Evolutionary conservation across 352 stramenopile species (phyloP).

Genomic region (Globisporangium megalacanthum): DNA sequence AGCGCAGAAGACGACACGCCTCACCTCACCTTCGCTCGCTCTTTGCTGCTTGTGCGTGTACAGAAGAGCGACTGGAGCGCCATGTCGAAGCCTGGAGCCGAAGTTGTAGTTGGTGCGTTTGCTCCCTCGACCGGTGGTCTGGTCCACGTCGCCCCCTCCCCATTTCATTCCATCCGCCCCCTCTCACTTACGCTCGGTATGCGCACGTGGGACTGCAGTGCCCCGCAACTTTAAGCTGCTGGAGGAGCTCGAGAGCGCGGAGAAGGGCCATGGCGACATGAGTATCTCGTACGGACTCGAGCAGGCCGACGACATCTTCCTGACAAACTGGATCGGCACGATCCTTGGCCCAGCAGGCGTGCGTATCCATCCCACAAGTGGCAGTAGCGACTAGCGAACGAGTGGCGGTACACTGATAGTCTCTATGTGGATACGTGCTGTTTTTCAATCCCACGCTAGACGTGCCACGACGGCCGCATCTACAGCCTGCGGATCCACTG

Average conservation of each 20-base stretch:
- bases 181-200: background rate
- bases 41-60: too few relatives aligned
- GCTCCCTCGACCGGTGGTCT: background rate
- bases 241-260: slow-evolving; percentile 89
- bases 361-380: slow-evolving; percentile 21
- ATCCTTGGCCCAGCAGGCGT: slow-evolving; percentile 96
- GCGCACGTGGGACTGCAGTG: slow-evolving; percentile 28
- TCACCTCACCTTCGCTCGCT: too few relatives aligned
- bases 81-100: slow-evolving; percentile 73
- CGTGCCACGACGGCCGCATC: slow-evolving; percentile 93
- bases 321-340: slow-evolving; percentile 97
- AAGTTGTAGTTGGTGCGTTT: slow-evolving; percentile 68
- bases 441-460: slow-evolving; percentile 48
- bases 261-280: slow-evolving; percentile 92
- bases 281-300: slow-evolving; percentile 95
- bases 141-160: background rate
- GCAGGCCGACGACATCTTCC: slow-evolving; percentile 96
- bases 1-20: too few relatives aligned
- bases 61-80: too few relatives aligned
- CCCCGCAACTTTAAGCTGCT: slow-evolving; percentile 94
- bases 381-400: background rate
- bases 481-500: slow-evolving; percentile 95
- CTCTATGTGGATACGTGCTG: background rate
- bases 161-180: background rate
- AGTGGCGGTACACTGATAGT: background rate